These are phyloP conservation scores for Russula vinacea DNA, from an alignment of 768 basidiomycete species.

Conservation along the genomic window DNA sequence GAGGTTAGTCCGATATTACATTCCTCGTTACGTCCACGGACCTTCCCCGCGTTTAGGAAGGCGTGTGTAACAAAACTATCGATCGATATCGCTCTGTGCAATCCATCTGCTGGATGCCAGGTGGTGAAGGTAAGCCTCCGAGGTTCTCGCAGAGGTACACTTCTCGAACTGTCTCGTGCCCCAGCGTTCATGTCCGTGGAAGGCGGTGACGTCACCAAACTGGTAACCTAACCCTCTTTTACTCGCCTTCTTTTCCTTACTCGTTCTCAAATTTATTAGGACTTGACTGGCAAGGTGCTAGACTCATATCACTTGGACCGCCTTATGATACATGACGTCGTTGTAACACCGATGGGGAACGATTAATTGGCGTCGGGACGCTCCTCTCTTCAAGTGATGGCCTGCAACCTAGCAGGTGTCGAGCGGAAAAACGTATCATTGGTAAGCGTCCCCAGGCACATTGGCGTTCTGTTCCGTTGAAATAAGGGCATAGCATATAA, in stretches of 20 bases:
- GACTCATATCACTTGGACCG: constrained; percentile 57
- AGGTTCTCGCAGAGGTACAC: constrained; percentile 11
- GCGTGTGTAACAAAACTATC: constrained; percentile 65
- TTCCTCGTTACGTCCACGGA: constrained; percentile 6
- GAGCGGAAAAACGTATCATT: constrained; percentile 69
- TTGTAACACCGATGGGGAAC: constrained; percentile 60
- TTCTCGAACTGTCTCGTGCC: background rate
- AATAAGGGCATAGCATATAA: constrained; percentile 55
- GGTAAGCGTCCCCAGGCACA: constrained; percentile 42
- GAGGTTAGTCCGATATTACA: constrained; percentile 44
- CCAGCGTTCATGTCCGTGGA: constrained; percentile 72
- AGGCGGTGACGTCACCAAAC: constrained; percentile 54
- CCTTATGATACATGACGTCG: constrained; percentile 67
- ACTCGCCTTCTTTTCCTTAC: background rate
- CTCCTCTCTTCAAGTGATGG: constrained; percentile 60
- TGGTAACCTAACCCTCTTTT: constrained; percentile 43
- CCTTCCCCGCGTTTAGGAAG: constrained; percentile 45
- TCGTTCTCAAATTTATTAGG: constrained; percentile 37
- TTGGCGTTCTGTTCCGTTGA: background rate
- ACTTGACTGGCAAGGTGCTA: constrained; percentile 56
- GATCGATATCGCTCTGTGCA: constrained; percentile 55
- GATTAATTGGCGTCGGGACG: constrained; percentile 66
- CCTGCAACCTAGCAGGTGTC: constrained; percentile 64
- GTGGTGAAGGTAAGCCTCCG: constrained; percentile 49
- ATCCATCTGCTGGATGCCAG: constrained; percentile 66